Evolutionary conservation across 139 green algal genomes (phyloP).

Genomic region (Trebouxia sp.): DNA sequence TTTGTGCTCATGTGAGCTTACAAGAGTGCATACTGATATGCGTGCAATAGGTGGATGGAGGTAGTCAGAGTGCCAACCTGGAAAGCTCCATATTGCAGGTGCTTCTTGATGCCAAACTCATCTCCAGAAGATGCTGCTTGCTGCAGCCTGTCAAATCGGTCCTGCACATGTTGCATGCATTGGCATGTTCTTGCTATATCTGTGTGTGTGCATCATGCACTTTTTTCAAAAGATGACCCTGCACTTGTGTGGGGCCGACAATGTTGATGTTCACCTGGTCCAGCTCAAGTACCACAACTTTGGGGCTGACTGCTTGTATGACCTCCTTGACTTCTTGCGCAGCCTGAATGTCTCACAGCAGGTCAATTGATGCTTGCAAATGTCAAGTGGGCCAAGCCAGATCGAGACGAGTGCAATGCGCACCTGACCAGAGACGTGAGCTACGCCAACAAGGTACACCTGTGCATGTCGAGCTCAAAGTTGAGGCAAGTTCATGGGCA

Average conservation of each 20-base stretch:
- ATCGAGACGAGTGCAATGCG: too few species aligned
- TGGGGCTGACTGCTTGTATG: conserved; percentile 35
- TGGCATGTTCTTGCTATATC: background rate
- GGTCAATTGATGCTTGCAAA: too few species aligned
- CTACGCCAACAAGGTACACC: conserved; percentile 44
- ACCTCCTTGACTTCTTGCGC: conserved; percentile 35
- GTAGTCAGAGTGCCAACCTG: background rate
- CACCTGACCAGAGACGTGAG: conserved; percentile 40
- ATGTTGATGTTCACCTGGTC: conserved; percentile 11
- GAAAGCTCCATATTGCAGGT: conserved; percentile 3
- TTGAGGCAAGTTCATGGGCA: too few species aligned
- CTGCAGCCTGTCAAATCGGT: conserved; percentile 22
- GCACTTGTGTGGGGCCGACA: background rate
- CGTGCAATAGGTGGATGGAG: too few species aligned
- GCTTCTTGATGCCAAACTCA: conserved; percentile 27
- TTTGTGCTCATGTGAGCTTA: too few species aligned
- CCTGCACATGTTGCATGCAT: background rate
- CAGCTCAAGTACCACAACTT: conserved; percentile 44
- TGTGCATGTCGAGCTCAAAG: background rate
- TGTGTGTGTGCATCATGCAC: background rate
- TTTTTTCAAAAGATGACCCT: conserved; percentile 33
- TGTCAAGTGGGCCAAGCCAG: too few species aligned
- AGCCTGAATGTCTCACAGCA: conserved; percentile 14
- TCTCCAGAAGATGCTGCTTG: conserved; percentile 26
- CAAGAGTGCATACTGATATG: too few species aligned